A percentile compares a stretch with the other conserved stretches of the same genome.
phyloP scores from a whole-genome alignment of 495 filamentous ascomycete species.

The Penicillium angulare region DNA sequence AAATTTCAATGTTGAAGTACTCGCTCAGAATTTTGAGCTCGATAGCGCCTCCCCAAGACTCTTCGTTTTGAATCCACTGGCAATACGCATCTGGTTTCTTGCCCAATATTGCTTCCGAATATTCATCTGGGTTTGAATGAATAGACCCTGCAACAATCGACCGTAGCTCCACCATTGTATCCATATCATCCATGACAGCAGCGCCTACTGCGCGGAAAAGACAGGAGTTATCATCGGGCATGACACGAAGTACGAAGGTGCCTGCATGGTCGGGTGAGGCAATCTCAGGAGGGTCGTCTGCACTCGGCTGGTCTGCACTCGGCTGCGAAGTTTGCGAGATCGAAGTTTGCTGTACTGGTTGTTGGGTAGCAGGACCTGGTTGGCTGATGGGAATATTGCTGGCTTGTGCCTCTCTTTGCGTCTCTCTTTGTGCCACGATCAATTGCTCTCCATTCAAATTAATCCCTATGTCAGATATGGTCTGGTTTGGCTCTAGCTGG shows the following conservation, averaged over 20 bases:
- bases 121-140: slow-evolving; percentile 65
- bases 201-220: slow-evolving; percentile 87
- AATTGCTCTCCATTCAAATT: slow-evolving; percentile 81
- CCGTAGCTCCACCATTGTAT: slow-evolving; percentile 74
- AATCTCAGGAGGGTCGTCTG: slow-evolving; percentile 68
- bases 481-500: slow-evolving; percentile 40
- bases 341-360: slow-evolving; percentile 17
- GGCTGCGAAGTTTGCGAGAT: slow-evolving; percentile 19
- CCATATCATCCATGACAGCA: slow-evolving; percentile 68
- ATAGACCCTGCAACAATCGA: slow-evolving; percentile 81
- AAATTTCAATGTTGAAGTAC: slow-evolving; percentile 85
- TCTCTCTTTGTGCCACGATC: slow-evolving; percentile 58
- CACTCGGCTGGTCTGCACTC: slow-evolving; percentile 10
- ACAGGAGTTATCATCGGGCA: slow-evolving; percentile 97
- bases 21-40: slow-evolving; percentile 83
- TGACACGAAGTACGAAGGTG: slow-evolving; percentile 80
- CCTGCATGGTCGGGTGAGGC: slow-evolving; percentile 58
- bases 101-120: slow-evolving; percentile 74
- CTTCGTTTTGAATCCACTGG: slow-evolving; percentile 74
- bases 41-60: slow-evolving; percentile 90
- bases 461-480: slow-evolving; percentile 55
- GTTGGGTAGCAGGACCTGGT: slow-evolving; percentile 17
- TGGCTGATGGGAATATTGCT: slow-evolving; percentile 14
- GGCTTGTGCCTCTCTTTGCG: slow-evolving; percentile 16
- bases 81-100: slow-evolving; percentile 75